A percentile compares a stretch with the other conserved stretches of the same genome.
phyloP scores from a whole-genome alignment of 1,284 basidiomycete species.

The Neonothopanus nambi region DNA sequence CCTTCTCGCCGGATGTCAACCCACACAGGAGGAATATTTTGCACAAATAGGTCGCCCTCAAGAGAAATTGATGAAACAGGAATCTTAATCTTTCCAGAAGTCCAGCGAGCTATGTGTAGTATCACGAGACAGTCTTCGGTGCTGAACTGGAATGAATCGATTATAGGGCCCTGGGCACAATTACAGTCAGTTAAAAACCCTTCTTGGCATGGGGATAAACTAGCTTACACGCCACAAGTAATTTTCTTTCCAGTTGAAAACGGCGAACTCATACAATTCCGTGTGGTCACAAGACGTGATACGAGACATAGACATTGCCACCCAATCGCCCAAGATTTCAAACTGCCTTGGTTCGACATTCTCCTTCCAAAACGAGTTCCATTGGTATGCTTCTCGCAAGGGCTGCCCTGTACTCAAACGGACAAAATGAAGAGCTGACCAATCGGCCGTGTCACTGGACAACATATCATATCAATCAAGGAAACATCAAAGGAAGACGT shows the following conservation, averaged over 20 bases:
- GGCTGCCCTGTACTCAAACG: too few relatives aligned
- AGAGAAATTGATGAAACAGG: too few relatives aligned
- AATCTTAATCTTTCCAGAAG: not conserved
- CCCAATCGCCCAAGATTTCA: not conserved
- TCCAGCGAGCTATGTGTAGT: not conserved
- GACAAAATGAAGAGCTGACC: too few relatives aligned
- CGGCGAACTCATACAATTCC: not conserved
- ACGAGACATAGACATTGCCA: not conserved
- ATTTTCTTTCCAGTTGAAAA: not conserved
- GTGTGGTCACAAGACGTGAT: not conserved
- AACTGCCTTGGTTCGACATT: not conserved
- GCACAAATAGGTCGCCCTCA: too few relatives aligned
- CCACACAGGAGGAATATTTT: not conserved
- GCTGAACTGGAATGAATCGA: conserved; percentile 2
- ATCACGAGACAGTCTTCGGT: not conserved
- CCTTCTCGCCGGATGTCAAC: not conserved
- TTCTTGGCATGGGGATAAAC: not conserved
- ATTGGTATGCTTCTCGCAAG: too few relatives aligned
- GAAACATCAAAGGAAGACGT: not conserved
- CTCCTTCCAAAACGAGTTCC: too few relatives aligned
- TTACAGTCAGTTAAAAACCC: not conserved
- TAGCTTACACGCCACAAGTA: not conserved
- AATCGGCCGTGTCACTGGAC: too few relatives aligned
- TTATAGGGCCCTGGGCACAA: not conserved
- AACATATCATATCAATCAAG: not conserved